A percentile compares a stretch with the other conserved stretches of the same genome.
These are phyloP conservation scores for Pugionium cornutum DNA, from an alignment of 345 rosid species.

Conservation along the genomic window DNA sequence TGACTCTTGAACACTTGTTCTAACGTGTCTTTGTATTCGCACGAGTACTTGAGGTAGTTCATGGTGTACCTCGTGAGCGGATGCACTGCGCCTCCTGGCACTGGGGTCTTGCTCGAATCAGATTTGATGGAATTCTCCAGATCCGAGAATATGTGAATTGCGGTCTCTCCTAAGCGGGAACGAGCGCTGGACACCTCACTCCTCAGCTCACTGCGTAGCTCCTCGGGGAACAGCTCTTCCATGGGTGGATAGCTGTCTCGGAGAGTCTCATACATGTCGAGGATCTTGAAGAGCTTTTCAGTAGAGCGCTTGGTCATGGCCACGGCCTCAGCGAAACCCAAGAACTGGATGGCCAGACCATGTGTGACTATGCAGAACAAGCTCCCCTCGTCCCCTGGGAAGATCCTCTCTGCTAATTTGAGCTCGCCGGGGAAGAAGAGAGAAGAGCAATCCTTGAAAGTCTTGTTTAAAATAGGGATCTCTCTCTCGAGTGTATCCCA, in stretches of 20 bases:
- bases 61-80: constrained; percentile 85
- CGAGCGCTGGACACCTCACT: constrained; percentile 54
- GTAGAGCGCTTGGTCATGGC: constrained; percentile 69
- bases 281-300: constrained; percentile 78
- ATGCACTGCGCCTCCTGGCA: constrained; percentile 91
- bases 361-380: constrained; percentile 59
- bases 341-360: constrained; percentile 59
- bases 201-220: constrained; percentile 50
- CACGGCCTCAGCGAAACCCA: constrained; percentile 74
- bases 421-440: constrained; percentile 59
- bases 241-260: constrained; percentile 53
- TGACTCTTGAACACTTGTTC: constrained; percentile 85
- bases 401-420: constrained; percentile 53
- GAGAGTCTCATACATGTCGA: constrained; percentile 74
- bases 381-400: constrained; percentile 40
- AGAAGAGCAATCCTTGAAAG: constrained; percentile 58
- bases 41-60: constrained; percentile 72
- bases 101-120: constrained; percentile 63
- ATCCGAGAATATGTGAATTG: constrained; percentile 62
- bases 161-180: constrained; percentile 69
- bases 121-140: constrained; percentile 73
- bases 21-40: constrained; percentile 72
- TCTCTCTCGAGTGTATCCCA: constrained; percentile 79
- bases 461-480: constrained; percentile 65
- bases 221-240: constrained; percentile 48